A percentile compares a stretch with the other conserved stretches of the same genome.
phyloP scores from a whole-genome alignment of 345 rosid species.

The Noccaea bulbosa region DNA sequence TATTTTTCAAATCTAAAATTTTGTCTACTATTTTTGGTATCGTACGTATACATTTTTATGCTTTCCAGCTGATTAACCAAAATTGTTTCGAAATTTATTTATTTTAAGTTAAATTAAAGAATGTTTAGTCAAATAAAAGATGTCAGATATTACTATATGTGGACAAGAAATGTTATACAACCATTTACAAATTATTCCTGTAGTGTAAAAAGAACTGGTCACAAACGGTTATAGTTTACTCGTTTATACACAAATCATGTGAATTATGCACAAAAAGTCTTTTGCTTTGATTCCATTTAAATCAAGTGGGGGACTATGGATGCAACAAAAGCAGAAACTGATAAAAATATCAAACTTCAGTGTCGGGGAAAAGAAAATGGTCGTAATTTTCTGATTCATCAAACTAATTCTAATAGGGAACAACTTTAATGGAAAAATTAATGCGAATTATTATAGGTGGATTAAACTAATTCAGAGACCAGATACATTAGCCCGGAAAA shows the following conservation, averaged over 20 bases:
- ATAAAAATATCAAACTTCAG: slow-evolving; percentile 17
- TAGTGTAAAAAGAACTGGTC: slow-evolving; percentile 8
- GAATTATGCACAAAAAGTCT: slow-evolving; percentile 7
- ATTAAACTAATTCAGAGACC: neutral
- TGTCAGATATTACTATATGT: neutral
- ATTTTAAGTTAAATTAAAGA: neutral
- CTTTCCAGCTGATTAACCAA: neutral
- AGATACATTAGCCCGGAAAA: neutral
- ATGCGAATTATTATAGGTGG: neutral
- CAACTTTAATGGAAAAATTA: neutral
- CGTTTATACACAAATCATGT: neutral
- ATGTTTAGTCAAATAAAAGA: neutral
- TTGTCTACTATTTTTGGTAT: neutral
- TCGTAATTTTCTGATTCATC: slow-evolving; percentile 20
- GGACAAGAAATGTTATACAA: neutral
- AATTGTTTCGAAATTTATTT: neutral
- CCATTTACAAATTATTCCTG: neutral
- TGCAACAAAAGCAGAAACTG: slow-evolving; percentile 32
- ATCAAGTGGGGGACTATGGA: slow-evolving; percentile 28
- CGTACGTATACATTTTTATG: neutral
- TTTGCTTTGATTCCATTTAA: slow-evolving; percentile 30
- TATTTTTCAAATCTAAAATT: neutral
- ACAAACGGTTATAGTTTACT: neutral
- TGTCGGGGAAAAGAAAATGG: slow-evolving; percentile 19
- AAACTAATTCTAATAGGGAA: slow-evolving; percentile 1